Conservation (phyloP, 371 early-diverging fungal species). For the Apophysomyces elegans region DNA sequence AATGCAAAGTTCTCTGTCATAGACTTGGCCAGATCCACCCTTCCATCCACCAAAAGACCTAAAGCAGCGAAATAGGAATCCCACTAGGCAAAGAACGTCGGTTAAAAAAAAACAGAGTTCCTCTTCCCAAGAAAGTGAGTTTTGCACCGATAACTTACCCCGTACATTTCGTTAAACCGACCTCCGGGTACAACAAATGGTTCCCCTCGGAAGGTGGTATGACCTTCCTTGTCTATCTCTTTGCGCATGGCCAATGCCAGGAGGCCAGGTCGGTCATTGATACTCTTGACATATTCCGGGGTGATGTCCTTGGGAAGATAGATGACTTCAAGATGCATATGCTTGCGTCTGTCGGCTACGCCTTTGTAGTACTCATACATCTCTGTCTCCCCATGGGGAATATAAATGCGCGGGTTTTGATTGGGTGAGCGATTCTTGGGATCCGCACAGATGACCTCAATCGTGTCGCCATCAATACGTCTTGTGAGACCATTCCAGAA, state of each 20-base stretch:
- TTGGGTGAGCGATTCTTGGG: constrained; percentile 82
- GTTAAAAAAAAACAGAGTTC: not conserved
- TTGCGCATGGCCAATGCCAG: constrained; percentile 79
- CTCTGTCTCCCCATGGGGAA: constrained; percentile 78
- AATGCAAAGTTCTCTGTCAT: constrained; percentile 98
- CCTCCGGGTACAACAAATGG: constrained; percentile 98
- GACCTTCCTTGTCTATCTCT: constrained; percentile 55
- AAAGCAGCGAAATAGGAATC: constrained; percentile 95
- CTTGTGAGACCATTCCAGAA: constrained; percentile 94
- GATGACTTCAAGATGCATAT: constrained; percentile 79
- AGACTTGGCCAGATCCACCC: constrained; percentile 80
- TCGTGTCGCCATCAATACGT: constrained; percentile 86
- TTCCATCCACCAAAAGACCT: constrained; percentile 86
- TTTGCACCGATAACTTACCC: constrained; percentile 29
- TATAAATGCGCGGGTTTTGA: constrained; percentile 79
- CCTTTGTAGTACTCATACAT: constrained; percentile 78
- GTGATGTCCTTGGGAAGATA: constrained; percentile 84
- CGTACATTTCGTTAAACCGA: constrained; percentile 98
- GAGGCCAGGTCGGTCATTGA: constrained; percentile 88
- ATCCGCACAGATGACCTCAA: constrained; percentile 86
- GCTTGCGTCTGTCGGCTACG: constrained; percentile 61
- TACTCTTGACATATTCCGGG: constrained; percentile 85
- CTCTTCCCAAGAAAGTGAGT: not conserved
- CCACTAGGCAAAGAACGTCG: constrained; percentile 57
- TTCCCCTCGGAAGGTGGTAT: constrained; percentile 66